Evolutionary conservation across 805 yeast species (phyloP).

Genomic region (Wickerhamiella slavikovae): DNA sequence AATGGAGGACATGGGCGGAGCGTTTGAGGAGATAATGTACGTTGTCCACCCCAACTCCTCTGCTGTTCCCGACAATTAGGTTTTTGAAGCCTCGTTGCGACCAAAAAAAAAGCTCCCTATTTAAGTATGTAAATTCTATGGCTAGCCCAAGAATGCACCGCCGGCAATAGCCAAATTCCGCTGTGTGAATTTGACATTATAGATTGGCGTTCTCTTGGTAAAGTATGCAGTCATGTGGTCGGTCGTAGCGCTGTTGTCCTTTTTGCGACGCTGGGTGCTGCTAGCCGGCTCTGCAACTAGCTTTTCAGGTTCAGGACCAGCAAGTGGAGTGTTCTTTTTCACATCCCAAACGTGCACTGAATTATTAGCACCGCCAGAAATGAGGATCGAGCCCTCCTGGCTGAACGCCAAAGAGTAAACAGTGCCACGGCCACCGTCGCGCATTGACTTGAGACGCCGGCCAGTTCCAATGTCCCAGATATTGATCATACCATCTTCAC

Average conservation of each 20-base stretch:
- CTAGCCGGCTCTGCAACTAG: slow-evolving; percentile 6
- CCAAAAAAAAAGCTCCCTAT: too few species aligned
- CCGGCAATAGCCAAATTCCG: slow-evolving; percentile 82
- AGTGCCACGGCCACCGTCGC: slow-evolving; percentile 81
- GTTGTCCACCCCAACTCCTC: slow-evolving; percentile 18
- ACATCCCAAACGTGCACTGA: slow-evolving; percentile 94
- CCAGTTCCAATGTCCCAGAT: slow-evolving; percentile 94
- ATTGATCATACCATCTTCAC: slow-evolving; percentile 74
- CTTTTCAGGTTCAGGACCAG: slow-evolving; percentile 50
- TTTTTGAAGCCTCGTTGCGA: background rate
- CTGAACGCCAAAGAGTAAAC: slow-evolving; percentile 72
- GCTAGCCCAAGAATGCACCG: slow-evolving; percentile 50
- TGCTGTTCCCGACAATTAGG: background rate
- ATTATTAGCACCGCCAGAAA: slow-evolving; percentile 83
- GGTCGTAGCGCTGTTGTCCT: slow-evolving; percentile 59
- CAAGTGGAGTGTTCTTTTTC: slow-evolving; percentile 62
- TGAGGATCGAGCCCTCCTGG: slow-evolving; percentile 70
- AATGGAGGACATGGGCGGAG: slow-evolving; percentile 16
- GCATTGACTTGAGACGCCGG: slow-evolving; percentile 68
- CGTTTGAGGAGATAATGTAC: slow-evolving; percentile 12
- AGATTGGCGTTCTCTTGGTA: slow-evolving; percentile 87
- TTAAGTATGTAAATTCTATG: too few species aligned
- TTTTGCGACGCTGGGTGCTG: slow-evolving; percentile 21
- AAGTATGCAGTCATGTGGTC: slow-evolving; percentile 88
- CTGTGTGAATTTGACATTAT: slow-evolving; percentile 78